Conservation (phyloP, 2,329 filamentous ascomycete species). For the Ramularia collo-cygni region DNA sequence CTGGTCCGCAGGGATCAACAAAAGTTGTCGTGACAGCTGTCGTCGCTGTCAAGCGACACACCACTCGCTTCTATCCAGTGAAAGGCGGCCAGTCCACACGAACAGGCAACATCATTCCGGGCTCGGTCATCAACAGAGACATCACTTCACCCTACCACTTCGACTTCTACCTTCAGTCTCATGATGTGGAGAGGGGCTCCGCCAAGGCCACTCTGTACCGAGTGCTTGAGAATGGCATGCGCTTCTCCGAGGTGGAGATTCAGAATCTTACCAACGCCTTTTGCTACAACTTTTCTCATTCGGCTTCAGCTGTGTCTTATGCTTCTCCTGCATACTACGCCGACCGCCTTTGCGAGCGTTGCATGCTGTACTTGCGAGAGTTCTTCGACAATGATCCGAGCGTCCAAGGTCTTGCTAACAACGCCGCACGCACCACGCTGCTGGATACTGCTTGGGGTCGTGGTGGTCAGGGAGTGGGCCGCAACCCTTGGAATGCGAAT, state of each 20-base stretch:
- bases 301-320: constrained; percentile 29
- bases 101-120: constrained; percentile 13
- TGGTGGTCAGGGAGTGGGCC: neutral
- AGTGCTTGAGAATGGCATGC: constrained; percentile 12
- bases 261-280: constrained; percentile 23
- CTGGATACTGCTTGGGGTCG: neutral
- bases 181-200: constrained; percentile 11
- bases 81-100: neutral
- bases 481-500: neutral
- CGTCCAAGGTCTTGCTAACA: neutral
- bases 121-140: constrained; percentile 12
- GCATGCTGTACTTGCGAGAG: constrained; percentile 21
- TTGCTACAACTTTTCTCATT: constrained; percentile 28
- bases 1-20: neutral
- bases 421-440: no score
- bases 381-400: constrained; percentile 1
- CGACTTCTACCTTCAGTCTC: constrained; percentile 21
- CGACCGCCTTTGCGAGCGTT: constrained; percentile 34
- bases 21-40: constrained; percentile 24
- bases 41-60: constrained; percentile 35
- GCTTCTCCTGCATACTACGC: constrained; percentile 32
- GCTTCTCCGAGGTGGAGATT: constrained; percentile 10
- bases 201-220: constrained; percentile 13
- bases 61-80: constrained; percentile 33
- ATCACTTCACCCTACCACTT: constrained; percentile 9